These are phyloP conservation scores for Aspergillus jensenii DNA, from an alignment of 2,329 filamentous ascomycete species.

Conservation along the genomic window DNA sequence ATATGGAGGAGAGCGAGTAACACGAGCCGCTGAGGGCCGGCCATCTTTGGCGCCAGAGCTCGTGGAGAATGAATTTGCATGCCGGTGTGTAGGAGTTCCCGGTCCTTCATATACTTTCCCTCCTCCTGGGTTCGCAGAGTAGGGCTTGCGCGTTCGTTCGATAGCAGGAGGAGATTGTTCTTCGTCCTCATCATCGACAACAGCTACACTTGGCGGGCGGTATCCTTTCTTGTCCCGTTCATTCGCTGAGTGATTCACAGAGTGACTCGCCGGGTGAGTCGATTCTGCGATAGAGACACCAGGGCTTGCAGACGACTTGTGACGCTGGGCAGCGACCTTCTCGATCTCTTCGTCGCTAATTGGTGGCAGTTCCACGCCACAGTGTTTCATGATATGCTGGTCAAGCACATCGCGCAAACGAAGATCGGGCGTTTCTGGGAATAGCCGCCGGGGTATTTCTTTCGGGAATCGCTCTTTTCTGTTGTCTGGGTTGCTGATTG, in stretches of 20 bases:
- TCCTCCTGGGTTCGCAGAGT: conserved; percentile 57
- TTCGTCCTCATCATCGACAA: conserved; percentile 44
- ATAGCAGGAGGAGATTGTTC: conserved; percentile 50
- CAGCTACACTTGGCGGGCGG: conserved; percentile 31
- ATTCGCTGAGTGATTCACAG: conserved; percentile 21
- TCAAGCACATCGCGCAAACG: conserved; percentile 61
- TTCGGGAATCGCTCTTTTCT: conserved; percentile 74
- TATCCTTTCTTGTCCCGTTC: conserved; percentile 46
- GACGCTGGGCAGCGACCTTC: conserved; percentile 28
- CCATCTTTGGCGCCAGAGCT: conserved; percentile 53
- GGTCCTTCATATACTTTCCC: conserved; percentile 58
- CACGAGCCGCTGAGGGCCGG: conserved; percentile 59
- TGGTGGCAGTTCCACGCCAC: conserved; percentile 47
- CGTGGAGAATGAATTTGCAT: conserved; percentile 27
- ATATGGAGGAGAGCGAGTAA: conserved; percentile 43
- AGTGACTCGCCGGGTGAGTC: conserved; percentile 19
- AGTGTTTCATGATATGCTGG: conserved; percentile 57
- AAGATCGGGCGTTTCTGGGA: conserved; percentile 62
- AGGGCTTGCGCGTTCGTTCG: conserved; percentile 67
- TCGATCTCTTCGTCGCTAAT: conserved; percentile 38
- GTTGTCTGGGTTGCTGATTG: conserved; percentile 66
- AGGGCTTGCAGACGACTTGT: conserved; percentile 23
- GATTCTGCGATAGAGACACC: conserved; percentile 19
- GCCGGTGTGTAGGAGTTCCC: conserved; percentile 16
- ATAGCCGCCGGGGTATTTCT: conserved; percentile 70